Evolutionary conservation across 768 basidiomycete genomes (phyloP).

Genomic region (Lactarius quietus): DNA sequence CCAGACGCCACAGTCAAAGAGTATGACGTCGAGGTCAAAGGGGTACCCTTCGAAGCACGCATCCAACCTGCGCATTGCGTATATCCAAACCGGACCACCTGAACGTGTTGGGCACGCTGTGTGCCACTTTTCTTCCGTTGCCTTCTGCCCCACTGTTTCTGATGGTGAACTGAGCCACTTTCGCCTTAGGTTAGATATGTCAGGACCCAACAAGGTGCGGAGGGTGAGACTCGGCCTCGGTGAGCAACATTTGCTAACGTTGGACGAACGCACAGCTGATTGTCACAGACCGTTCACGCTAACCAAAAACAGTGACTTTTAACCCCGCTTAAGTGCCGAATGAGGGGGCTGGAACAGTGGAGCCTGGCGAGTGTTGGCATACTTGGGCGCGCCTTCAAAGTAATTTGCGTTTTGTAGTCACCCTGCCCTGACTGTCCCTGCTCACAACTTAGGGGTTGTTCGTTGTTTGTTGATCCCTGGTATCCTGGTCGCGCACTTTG

Average conservation of each 20-base stretch:
- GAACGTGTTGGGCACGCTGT: too few relatives aligned
- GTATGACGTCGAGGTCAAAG: too few relatives aligned
- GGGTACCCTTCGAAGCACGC: too few relatives aligned
- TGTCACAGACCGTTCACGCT: slow-evolving; percentile 36
- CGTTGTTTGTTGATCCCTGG: slow-evolving; percentile 27
- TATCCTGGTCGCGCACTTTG: slow-evolving; percentile 23
- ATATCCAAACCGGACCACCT: too few relatives aligned
- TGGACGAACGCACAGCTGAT: slow-evolving; percentile 54
- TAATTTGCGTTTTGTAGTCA: slow-evolving; percentile 35
- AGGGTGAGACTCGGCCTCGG: slow-evolving; percentile 47
- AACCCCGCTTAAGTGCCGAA: slow-evolving; percentile 37
- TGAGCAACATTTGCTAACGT: slow-evolving; percentile 56
- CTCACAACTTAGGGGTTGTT: slow-evolving; percentile 22
- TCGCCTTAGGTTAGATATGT: slow-evolving; percentile 28
- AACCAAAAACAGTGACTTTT: slow-evolving; percentile 34
- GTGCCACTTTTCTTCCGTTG: too few relatives aligned
- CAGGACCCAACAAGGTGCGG: slow-evolving; percentile 31
- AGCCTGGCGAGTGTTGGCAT: slow-evolving; percentile 26
- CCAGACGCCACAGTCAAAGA: too few relatives aligned
- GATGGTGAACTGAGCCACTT: slow-evolving; percentile 47
- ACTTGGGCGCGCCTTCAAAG: slow-evolving; percentile 48
- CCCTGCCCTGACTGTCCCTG: not conserved
- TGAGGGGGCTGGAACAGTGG: slow-evolving; percentile 34
- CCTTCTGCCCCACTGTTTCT: too few relatives aligned
- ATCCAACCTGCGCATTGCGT: too few relatives aligned